Base-by-base conservation (phyloP, 2,329 filamentous ascomycete genomes). In the Monilinia aucupariae region DNA sequence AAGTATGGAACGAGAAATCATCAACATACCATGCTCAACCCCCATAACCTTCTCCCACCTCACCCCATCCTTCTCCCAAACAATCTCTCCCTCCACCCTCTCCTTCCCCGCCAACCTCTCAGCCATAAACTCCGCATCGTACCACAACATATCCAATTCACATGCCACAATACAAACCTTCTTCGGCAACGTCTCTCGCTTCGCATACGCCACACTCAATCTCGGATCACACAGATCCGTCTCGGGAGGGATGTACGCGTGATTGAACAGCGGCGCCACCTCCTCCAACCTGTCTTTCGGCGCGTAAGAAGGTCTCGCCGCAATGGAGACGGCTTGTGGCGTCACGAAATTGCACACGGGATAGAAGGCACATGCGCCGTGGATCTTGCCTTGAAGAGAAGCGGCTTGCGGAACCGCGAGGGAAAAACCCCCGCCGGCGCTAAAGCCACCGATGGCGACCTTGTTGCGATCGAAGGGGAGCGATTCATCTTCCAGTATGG, bases 361-460 rank as follows among this genome's bases (percentile, higher is more conserved):
- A 64, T 80, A 82, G 45, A 81, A 71, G 1, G 76, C 74, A 17
- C 81, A 69, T 0, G 76, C 72, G 0, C 76, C 79, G 7, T 69
- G 63, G 12, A 78, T 64, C 25, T 55, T 61, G 4, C 60, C 63
- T 47, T 52, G 55, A 25, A 81, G 66, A 22, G 37, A 43, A 0
- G 74, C 71, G 12, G 77, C 68, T 66, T 81, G 79, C 15, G 75
- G 68, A 0, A 75, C 76, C 1, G 74, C 71, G 0, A 82, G 73
- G 0, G 77, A 70, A 0, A 83, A 73, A 68, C 80, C 82, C 1
- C 76, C 81, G 22, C 82, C 81, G 0, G 81, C 80, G 22, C 77
- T 79, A 71, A 79, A 82, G 20, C 81, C 81, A 2, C 73, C 76
- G 0, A 83, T 65, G 0, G 76, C 76, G 13, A 82, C 73, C 48